These are phyloP conservation scores for Penicillium corylophilum DNA, from an alignment of 2,329 filamentous ascomycete species.

Conservation along the genomic window DNA sequence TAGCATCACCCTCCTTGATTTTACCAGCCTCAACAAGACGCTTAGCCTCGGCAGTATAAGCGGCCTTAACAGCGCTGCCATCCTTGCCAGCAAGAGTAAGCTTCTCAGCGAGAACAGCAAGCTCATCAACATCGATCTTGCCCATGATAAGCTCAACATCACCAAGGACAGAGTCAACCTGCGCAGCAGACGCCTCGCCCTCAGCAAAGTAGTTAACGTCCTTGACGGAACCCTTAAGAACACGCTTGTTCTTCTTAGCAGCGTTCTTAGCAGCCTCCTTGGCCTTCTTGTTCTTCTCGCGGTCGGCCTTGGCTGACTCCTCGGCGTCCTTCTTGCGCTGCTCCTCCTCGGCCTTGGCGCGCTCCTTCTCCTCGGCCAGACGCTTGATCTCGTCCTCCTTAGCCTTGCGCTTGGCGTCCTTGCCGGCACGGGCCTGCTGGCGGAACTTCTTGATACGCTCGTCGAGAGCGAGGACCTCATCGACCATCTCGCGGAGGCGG, in stretches of 20 bases:
- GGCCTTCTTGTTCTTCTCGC: slow-evolving; percentile 85
- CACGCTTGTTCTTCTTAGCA: slow-evolving; percentile 99
- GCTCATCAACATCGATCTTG: slow-evolving; percentile 88
- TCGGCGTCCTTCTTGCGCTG: slow-evolving; percentile 79
- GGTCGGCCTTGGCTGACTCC: slow-evolving; percentile 78
- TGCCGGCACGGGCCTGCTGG: slow-evolving; percentile 84
- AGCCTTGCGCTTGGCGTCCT: slow-evolving; percentile 92
- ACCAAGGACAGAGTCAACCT: slow-evolving; percentile 78
- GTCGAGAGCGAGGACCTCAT: slow-evolving; percentile 79
- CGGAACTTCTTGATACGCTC: slow-evolving; percentile 98
- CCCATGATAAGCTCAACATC: slow-evolving; percentile 84
- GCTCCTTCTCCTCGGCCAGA: slow-evolving; percentile 77
- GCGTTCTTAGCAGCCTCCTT: slow-evolving; percentile 99
- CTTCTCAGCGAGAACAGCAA: slow-evolving; percentile 77
- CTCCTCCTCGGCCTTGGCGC: slow-evolving; percentile 81
- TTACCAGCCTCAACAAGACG: slow-evolving; percentile 78
- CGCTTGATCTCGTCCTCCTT: slow-evolving; percentile 90
- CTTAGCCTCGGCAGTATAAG: slow-evolving; percentile 76
- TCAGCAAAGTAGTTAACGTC: slow-evolving; percentile 93
- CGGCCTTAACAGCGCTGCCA: slow-evolving; percentile 77
- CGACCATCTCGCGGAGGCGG: slow-evolving; percentile 84
- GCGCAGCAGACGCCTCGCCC: slow-evolving; percentile 68
- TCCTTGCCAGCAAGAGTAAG: slow-evolving; percentile 75
- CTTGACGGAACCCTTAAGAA: slow-evolving; percentile 90
- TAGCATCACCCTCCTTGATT: slow-evolving; percentile 79